A percentile compares a stretch with the other conserved stretches of the same genome.
Evolutionary conservation across 176 grass and related monocot genomes (phyloP).

Genomic region (Oryza meyeriana): DNA sequence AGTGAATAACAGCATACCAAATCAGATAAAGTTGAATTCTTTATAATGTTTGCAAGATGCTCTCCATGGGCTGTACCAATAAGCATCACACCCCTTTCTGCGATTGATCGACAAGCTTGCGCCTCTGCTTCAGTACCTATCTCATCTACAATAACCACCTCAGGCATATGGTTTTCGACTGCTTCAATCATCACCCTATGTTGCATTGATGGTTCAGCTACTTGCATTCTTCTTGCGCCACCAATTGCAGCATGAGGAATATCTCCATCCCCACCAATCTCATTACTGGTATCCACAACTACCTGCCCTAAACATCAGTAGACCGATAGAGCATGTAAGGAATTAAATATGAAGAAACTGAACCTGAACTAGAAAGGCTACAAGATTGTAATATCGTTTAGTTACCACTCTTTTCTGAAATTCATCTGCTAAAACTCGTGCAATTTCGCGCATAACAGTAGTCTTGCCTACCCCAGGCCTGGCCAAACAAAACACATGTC

Average conservation of each 20-base stretch:
- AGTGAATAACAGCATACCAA: conserved; percentile 52
- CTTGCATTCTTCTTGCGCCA: conserved; percentile 96
- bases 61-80: conserved; percentile 98
- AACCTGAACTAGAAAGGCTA: conserved; percentile 16
- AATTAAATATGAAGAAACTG: conserved; percentile 8
- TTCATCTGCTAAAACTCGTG: conserved; percentile 89
- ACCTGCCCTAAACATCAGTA: conserved; percentile 84
- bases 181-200: conserved; percentile 98
- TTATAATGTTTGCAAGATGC: conserved; percentile 79
- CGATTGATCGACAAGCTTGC: conserved; percentile 89
- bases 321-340: conserved; percentile 34
- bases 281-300: conserved; percentile 97
- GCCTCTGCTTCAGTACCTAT: conserved; percentile 95
- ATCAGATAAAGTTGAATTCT: conserved; percentile 92
- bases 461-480: conserved; percentile 98
- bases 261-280: conserved; percentile 96
- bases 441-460: conserved; percentile 98
- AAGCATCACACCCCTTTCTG: conserved; percentile 96
- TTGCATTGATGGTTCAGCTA: conserved; percentile 92
- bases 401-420: conserved; percentile 93
- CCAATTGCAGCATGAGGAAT: conserved; percentile 95
- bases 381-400: conserved; percentile 14
- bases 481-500: conserved; percentile 22
- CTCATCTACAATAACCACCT: conserved; percentile 96
- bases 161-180: conserved; percentile 98